Base-by-base conservation (phyloP, 148 eudicot species). In the Euryodendron excelsum region DNA sequence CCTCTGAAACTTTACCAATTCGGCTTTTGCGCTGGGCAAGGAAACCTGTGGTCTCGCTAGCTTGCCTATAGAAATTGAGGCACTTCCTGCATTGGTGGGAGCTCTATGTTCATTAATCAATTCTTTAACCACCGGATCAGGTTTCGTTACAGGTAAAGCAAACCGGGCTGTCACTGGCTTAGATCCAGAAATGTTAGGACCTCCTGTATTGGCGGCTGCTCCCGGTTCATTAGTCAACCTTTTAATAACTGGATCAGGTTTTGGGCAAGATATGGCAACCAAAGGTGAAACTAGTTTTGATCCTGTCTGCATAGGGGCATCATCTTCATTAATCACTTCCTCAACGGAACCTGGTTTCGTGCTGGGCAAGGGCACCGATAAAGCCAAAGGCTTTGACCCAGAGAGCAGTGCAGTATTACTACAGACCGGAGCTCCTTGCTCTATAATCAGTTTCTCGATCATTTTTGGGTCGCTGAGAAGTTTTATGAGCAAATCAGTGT, bases 381-480 rank as follows among this genome's bases (percentile, higher is more conserved):
- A 7, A 56, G 62, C 14, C 30, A 21, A 39, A n/a, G 69, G 50
- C 64, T 71, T 77, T 11, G 74, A 45, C 28, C 45, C 77, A 52
- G 37, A 64, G 20, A 58, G 28, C 21, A 68, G 75, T 39, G 34
- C 64, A 17, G 34, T 9, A 58, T 74, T 73, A 4, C 53, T 73
- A 27, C 36, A 53, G 20, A 69, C 69, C 45, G 72, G 17, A 58
- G 80, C 60, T 37, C 58, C 39, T 28, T 58, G 27, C 69, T 67
- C 79, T 25, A 69, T 73, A n/a, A 80, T 82, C 73, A 92, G 44
- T 64, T 68, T 76, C 67, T 82, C 83, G 2, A 87, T 70, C 80
- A 84, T 79, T 69, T 84, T 77, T 8, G 93, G 92, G 69, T 92
- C 87, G 4, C 76, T 81, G 36, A 92, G 86, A 25, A 90, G 72